A percentile compares a stretch with the other conserved stretches of the same genome.
These are phyloP conservation scores for Umbelopsis sp. DNA, from an alignment of 371 early-diverging fungal genomes.

Conservation along the genomic window DNA sequence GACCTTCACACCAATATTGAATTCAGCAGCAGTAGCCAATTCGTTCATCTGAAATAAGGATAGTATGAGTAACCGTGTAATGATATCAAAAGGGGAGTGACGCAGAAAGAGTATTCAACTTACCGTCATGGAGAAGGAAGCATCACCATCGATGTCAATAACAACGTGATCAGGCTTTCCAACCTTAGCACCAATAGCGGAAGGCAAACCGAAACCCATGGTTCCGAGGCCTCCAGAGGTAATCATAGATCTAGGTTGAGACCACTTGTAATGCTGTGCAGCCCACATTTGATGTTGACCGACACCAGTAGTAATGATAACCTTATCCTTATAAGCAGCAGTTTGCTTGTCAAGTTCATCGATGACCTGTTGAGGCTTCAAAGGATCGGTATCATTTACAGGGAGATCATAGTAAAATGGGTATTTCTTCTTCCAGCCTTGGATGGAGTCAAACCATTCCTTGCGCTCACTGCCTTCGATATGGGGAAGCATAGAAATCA, in stretches of 20 bases:
- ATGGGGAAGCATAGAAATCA: slow-evolving; percentile 78
- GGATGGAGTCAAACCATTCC: slow-evolving; percentile 83
- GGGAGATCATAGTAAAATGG: slow-evolving; percentile 81
- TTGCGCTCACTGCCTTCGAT: slow-evolving; percentile 70
- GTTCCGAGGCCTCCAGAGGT: slow-evolving; percentile 97
- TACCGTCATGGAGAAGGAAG: slow-evolving; percentile 96
- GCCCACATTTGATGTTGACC: slow-evolving; percentile 99
- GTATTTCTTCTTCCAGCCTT: slow-evolving; percentile 87
- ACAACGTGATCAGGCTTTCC: slow-evolving; percentile 92
- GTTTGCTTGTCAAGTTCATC: slow-evolving; percentile 90
- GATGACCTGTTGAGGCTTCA: slow-evolving; percentile 94
- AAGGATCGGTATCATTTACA: slow-evolving; percentile 33
- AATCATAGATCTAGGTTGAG: slow-evolving; percentile 86
- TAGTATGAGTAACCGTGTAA: neutral
- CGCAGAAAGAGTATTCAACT: slow-evolving; percentile 10
- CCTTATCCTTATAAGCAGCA: slow-evolving; percentile 82
- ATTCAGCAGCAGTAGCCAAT: slow-evolving; percentile 94
- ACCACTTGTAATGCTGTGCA: slow-evolving; percentile 86
- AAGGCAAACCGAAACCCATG: slow-evolving; percentile 96
- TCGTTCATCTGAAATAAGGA: slow-evolving; percentile 67
- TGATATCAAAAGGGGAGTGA: too few species aligned
- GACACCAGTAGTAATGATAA: slow-evolving; percentile 94
- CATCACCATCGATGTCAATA: slow-evolving; percentile 97
- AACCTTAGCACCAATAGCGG: slow-evolving; percentile 96
- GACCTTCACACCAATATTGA: slow-evolving; percentile 95